Percentiles rank a stretch among this genome's conserved stretches.
These are phyloP conservation scores for Neurospora cerealis DNA, from an alignment of 495 filamentous ascomycete genomes.

Conservation along the genomic window DNA sequence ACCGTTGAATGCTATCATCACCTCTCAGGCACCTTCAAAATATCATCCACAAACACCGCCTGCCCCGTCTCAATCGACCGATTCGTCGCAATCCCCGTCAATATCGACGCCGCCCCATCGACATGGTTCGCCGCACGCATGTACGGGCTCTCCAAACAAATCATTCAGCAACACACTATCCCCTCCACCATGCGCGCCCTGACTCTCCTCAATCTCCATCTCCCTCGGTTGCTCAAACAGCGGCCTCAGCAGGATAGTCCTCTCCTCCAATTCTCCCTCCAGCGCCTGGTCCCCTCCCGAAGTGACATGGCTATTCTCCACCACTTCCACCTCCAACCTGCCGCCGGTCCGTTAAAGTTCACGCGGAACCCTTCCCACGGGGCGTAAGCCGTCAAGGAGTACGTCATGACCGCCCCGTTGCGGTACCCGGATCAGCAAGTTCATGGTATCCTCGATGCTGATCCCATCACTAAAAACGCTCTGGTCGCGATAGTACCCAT, in stretches of 20 bases:
- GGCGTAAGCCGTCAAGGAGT: slow-evolving; percentile 37
- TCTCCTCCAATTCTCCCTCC: slow-evolving; percentile 33
- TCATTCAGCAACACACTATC: slow-evolving; percentile 37
- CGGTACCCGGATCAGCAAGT: slow-evolving; percentile 45
- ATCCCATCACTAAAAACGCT: slow-evolving; percentile 51
- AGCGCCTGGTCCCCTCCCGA: slow-evolving; percentile 33
- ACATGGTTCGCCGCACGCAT: slow-evolving; percentile 38
- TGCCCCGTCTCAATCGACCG: slow-evolving; percentile 43
- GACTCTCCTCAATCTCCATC: slow-evolving; percentile 28
- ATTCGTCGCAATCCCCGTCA: slow-evolving; percentile 50
- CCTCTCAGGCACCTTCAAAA: slow-evolving; percentile 21
- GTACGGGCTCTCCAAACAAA: slow-evolving; percentile 33
- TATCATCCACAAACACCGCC: slow-evolving; percentile 37
- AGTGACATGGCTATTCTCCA: slow-evolving; percentile 41
- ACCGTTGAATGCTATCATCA: no score
- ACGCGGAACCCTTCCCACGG: slow-evolving; percentile 40
- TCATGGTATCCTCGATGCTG: slow-evolving; percentile 52
- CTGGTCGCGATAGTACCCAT: slow-evolving; percentile 48
- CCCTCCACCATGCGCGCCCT: slow-evolving; percentile 36
- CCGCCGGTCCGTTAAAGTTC: slow-evolving; percentile 36
- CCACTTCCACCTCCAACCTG: slow-evolving; percentile 36
- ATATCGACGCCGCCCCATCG: slow-evolving; percentile 45
- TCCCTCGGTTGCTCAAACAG: slow-evolving; percentile 36
- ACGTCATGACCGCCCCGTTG: slow-evolving; percentile 40
- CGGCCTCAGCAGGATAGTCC: slow-evolving; percentile 27